Evolutionary conservation across 495 filamentous ascomycete species (phyloP).

Genomic region (Penicillium pulvis): DNA sequence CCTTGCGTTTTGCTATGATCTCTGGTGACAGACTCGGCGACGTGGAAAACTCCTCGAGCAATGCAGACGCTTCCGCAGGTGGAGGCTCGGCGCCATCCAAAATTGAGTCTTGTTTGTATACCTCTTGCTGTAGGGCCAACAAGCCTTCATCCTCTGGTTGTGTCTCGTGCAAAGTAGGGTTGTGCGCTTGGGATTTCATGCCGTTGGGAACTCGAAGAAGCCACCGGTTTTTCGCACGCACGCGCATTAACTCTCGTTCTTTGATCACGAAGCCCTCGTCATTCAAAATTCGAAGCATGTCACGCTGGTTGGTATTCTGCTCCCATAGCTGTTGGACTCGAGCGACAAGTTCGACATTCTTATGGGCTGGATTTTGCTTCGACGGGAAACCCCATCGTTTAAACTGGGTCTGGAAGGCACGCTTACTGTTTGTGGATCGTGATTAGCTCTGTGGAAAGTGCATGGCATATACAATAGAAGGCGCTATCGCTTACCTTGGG

Average conservation of each 20-base stretch:
- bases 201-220: constrained; percentile 61
- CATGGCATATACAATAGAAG: neutral
- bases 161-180: constrained; percentile 21
- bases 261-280: constrained; percentile 73
- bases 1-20: constrained; percentile 55
- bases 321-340: constrained; percentile 78
- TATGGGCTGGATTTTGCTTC: constrained; percentile 69
- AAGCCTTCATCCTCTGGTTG: constrained; percentile 44
- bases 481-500: constrained; percentile 55
- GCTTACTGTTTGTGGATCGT: constrained; percentile 55
- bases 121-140: constrained; percentile 44
- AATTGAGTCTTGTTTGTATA: constrained; percentile 37
- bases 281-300: constrained; percentile 71
- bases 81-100: constrained; percentile 31
- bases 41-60: constrained; percentile 15
- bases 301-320: constrained; percentile 63
- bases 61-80: constrained; percentile 18
- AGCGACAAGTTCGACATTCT: constrained; percentile 63
- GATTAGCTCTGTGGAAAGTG: neutral
- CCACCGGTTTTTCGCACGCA: constrained; percentile 67
- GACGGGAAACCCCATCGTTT: constrained; percentile 77
- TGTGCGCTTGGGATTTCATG: constrained; percentile 45
- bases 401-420: constrained; percentile 72
- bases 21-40: constrained; percentile 53
- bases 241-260: constrained; percentile 64